Conservation (phyloP, 2,329 filamentous ascomycete species). For the Stagonosporopsis cucurbitacearum region DNA sequence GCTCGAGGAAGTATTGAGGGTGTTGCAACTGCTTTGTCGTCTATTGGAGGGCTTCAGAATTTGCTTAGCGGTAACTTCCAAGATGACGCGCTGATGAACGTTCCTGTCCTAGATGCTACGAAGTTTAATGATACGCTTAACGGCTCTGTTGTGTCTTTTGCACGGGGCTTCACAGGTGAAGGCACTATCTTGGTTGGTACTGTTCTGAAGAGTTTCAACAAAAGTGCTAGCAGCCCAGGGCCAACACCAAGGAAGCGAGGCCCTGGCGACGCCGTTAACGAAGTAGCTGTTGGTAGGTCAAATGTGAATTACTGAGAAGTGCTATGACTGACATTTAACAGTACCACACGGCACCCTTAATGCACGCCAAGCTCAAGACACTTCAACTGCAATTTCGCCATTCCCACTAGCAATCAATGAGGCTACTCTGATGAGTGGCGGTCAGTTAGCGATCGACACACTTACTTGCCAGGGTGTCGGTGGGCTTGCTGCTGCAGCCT, state of each 20-base stretch:
- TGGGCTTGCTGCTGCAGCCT: conserved; percentile 28
- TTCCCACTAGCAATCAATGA: conserved; percentile 29
- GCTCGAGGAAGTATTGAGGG: conserved; percentile 39
- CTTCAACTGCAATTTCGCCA: neutral
- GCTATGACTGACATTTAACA: conserved; percentile 12
- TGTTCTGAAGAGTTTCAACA: conserved; percentile 26
- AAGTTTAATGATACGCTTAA: conserved; percentile 37
- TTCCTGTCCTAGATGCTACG: conserved; percentile 26
- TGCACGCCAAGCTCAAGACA: conserved; percentile 17
- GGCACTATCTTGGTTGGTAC: conserved; percentile 34
- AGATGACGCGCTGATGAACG: conserved; percentile 24
- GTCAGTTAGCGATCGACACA: conserved; percentile 26
- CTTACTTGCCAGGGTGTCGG: conserved; percentile 39
- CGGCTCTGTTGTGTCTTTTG: conserved; percentile 35
- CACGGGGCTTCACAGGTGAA: conserved; percentile 34
- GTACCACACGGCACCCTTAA: conserved; percentile 19
- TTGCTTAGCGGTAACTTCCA: conserved; percentile 35
- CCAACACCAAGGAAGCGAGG: conserved; percentile 6
- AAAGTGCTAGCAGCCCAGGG: conserved; percentile 8
- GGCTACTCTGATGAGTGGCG: conserved; percentile 24
- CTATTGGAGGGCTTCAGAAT: conserved; percentile 37
- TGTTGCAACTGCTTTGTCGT: conserved; percentile 30
- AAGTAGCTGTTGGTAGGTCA: conserved; percentile 27
- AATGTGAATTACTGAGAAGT: neutral
- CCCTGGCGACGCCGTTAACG: neutral